Evolutionary conservation across 108 stramenopile species (phyloP), one percentile per base, ranked within the genome.

Genomic region (Nitzschia sp.): DNA sequence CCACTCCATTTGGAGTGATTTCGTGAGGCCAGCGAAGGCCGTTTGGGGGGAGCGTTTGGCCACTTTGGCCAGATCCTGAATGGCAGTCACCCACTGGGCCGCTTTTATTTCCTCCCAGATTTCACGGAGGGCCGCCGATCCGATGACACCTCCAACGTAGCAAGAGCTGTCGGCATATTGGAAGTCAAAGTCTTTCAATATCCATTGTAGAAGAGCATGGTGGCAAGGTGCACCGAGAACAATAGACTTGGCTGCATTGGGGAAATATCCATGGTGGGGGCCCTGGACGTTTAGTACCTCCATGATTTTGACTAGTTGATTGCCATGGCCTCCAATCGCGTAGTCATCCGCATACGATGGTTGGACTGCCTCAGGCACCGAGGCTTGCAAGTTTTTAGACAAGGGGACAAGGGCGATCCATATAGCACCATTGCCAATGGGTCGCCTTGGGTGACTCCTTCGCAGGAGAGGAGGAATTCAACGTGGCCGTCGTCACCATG

Each of bases 281-380:
- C 38, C 38, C 38, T 42, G 38, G 8, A 11, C 38, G 8, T 42
- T 8, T 8, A 42, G 38, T 11, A 42, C 29, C 17, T 18, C 2
- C n/a, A 29, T 23, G 19, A 54, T 34, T 1, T 2, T 25, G 24
- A 4, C 33, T 2, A 68, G 42, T 18, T 19, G 48, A 3, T 24
- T 8, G 29, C 57, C 54, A 5, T 48, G 11, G 34, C 72, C 78
- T 19, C 35, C 72, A 1, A 63, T 23, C 0, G 62, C 72, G 1
- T 48, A 24, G 38, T 79, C 78, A 28, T 79, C 73, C 15, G 78
- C 72, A 58, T 68, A 79, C 72, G 53, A 74, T 34, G 78, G 78
- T 30, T 70, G 72, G 18, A 56, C 3, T 0, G 59, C 42, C 17
- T 19, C 28, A 0, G 67, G 68, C 25, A 54, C 36, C 3, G 34